Base-by-base conservation (phyloP, 306 rosid genomes). In the Glycine tomentella region DNA sequence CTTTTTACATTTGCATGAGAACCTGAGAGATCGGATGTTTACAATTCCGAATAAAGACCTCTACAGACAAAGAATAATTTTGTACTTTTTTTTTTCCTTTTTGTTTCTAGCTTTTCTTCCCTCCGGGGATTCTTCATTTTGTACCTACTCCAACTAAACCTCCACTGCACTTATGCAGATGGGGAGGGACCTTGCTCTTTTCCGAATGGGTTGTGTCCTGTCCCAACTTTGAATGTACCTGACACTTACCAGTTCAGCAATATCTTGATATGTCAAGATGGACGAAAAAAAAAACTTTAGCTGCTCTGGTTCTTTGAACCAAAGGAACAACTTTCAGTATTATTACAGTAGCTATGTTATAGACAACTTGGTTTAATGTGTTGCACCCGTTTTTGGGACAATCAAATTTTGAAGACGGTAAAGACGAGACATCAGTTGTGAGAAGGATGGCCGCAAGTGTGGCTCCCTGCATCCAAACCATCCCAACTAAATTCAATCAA, bases 401-500 rank as follows among this genome's bases (percentile, higher is more conserved):
- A 85, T 61, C 79, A 89, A 86, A 59, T 83, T 89, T 67, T 88
- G 86, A 79, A 92, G 94, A 67, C 62, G 83, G 75, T 87, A 88
- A 76, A 93, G 88, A 46, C 90, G 97, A 61, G 86, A 73, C 91
- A 93, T 90, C 79, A 93, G 91, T 85, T 93, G 91, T 20, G 97
- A 64, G 87, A 96, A 96, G 16, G 99, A 93, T 8, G 99, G 99
- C 76, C 99, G 91, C 92, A 92, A 74, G 63, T 96, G 93, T 59
- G 98, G 90, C 72, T 96, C 98, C 89, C 99, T 96, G 92, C 80
- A 86, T 83, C 59, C 76, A 31, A 84, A 84, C 51, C 87, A 87
- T 76, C 34, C 63, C 52, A 50, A 33, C 31, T 72, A 45, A 59
- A 25, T 72, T 63, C 12, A 76, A 80, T 65, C 40, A 25, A 25